phyloP scores from a whole-genome alignment of 2,329 filamentous ascomycete species.

The Pyrenophora seminiperda region DNA sequence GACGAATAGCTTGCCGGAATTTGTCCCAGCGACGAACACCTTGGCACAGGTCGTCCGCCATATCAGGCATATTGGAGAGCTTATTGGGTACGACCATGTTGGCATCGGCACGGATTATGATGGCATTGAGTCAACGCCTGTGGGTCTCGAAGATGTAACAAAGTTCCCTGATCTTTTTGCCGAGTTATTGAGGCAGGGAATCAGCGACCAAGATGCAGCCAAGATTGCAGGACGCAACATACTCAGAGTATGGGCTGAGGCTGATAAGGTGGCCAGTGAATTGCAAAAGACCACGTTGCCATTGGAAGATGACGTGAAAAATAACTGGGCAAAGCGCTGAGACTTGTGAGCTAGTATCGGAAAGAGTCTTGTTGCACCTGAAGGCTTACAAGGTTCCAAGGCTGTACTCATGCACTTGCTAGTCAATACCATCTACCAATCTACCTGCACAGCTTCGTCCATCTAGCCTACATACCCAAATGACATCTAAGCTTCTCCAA shows the following conservation, averaged over 20 bases:
- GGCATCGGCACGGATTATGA: conserved; percentile 92
- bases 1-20: conserved; percentile 69
- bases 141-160: conserved; percentile 81
- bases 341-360: not conserved
- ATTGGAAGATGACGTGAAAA: conserved; percentile 51
- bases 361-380: no score
- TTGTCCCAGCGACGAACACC: conserved; percentile 71
- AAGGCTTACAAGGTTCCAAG: no score
- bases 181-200: conserved; percentile 72
- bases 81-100: conserved; percentile 86
- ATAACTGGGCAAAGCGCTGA: conserved; percentile 23
- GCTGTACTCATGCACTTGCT: no score
- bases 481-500: conserved; percentile 23
- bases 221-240: conserved; percentile 82
- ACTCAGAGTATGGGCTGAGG: conserved; percentile 80
- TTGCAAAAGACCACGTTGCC: conserved; percentile 61
- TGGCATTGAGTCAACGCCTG: conserved; percentile 69
- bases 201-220: conserved; percentile 73
- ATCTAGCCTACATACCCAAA: conserved; percentile 7
- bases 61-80: conserved; percentile 78
- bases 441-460: no score
- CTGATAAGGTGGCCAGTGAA: conserved; percentile 70
- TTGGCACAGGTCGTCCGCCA: conserved; percentile 79
- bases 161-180: conserved; percentile 80
- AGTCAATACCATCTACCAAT: no score